phyloP scores from a whole-genome alignment of 1,284 basidiomycete species.

The Crucibulum parvulum region DNA sequence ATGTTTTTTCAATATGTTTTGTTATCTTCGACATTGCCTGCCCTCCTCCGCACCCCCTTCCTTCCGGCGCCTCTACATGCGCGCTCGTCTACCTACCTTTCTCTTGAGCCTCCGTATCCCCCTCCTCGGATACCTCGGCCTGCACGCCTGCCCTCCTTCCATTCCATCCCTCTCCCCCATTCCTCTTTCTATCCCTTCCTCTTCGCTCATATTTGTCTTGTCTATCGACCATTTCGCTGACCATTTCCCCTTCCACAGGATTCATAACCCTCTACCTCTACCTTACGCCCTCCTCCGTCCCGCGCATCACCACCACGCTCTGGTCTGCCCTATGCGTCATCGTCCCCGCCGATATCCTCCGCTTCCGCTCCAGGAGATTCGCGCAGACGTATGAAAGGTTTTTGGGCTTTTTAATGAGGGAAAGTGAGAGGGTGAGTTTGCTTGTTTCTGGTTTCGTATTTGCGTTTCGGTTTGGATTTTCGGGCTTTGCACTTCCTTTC shows the following conservation, averaged over 20 bases:
- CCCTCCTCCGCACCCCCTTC: not conserved
- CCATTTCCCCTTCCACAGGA: slow-evolving; percentile 51
- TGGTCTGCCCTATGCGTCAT: slow-evolving; percentile 76
- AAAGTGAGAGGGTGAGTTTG: slow-evolving; percentile 80
- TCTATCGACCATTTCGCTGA: not conserved
- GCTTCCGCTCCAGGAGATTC: slow-evolving; percentile 75
- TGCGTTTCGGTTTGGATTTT: too few species aligned
- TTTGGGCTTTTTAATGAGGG: slow-evolving; percentile 93
- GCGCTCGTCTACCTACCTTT: too few species aligned
- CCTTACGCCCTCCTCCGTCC: slow-evolving; percentile 58
- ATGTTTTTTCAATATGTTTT: slow-evolving; percentile 31
- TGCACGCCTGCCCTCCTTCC: not conserved
- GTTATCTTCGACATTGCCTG: slow-evolving; percentile 3
- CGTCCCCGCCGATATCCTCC: slow-evolving; percentile 79
- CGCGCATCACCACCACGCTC: slow-evolving; percentile 69
- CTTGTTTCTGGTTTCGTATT: not conserved
- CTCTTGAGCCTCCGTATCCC: not conserved
- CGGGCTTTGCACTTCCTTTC: too few species aligned
- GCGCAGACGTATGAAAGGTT: slow-evolving; percentile 79
- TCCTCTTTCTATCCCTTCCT: not conserved
- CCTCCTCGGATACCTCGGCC: not conserved
- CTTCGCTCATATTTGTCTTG: not conserved
- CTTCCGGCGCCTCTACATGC: too few species aligned
- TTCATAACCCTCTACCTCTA: slow-evolving; percentile 88
- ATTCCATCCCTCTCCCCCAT: not conserved